Conservation (phyloP, 148 eudicot genomes). For the Amaranthus hypochondriacus region DNA sequence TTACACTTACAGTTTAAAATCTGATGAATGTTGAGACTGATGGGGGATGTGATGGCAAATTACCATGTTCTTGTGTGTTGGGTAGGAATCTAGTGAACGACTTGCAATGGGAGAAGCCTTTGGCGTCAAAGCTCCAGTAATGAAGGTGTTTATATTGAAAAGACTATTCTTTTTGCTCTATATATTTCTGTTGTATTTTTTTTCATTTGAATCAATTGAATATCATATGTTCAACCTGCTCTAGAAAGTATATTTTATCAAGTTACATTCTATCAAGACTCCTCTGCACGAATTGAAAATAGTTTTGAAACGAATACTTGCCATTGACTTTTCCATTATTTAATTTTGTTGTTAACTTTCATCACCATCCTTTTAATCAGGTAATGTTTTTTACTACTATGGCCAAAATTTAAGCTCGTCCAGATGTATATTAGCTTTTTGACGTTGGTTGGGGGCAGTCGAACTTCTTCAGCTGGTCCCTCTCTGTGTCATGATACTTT, state of each 20-base stretch:
- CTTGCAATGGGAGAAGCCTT: conserved; percentile 99
- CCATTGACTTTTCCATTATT: neutral
- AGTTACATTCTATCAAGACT: neutral
- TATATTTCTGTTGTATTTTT: neutral
- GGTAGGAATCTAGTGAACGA: conserved; percentile 79
- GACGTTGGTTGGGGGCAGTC: too few relatives aligned
- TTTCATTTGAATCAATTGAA: neutral
- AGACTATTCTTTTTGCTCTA: neutral
- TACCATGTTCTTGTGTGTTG: neutral
- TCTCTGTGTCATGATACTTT: too few relatives aligned
- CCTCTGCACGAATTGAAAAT: neutral
- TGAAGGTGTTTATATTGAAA: conserved; percentile 46
- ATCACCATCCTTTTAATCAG: neutral
- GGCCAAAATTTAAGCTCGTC: neutral
- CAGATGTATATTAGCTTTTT: too few relatives aligned
- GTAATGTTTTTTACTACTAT: neutral
- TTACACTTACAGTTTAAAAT: neutral
- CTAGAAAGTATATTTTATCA: neutral
- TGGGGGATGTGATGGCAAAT: neutral
- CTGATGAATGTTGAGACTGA: neutral
- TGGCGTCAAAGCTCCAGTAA: conserved; percentile 78
- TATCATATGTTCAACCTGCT: neutral
- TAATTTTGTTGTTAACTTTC: neutral
- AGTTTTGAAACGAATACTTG: neutral
- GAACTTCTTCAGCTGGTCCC: too few relatives aligned